These are phyloP conservation scores for Ophiostoma pallidulum DNA, from an alignment of 2,329 filamentous ascomycete species.

Conservation along the genomic window DNA sequence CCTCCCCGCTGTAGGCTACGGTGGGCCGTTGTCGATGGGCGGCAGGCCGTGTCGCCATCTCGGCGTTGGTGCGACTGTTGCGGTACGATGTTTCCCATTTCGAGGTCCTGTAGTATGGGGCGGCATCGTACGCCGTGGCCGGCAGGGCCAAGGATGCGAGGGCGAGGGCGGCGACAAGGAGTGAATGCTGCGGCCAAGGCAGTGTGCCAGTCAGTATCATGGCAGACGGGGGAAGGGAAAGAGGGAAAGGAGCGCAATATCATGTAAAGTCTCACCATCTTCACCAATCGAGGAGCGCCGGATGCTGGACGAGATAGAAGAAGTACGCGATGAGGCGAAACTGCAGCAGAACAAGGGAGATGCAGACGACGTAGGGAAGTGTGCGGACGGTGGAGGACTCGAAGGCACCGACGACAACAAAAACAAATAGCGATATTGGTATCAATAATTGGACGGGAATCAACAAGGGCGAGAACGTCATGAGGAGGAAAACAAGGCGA, in stretches of 20 bases:
- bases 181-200: too few relatives aligned
- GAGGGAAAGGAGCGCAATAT: too few relatives aligned
- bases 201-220: too few relatives aligned
- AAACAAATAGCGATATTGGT: neutral
- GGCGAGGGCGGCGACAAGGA: neutral
- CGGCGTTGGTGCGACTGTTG: too few relatives aligned
- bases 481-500: neutral
- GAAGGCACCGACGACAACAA: neutral
- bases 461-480: constrained; percentile 2
- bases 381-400: constrained; percentile 4
- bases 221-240: too few relatives aligned
- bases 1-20: too few relatives aligned
- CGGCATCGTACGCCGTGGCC: neutral
- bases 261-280: neutral
- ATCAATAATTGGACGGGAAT: constrained; percentile 6
- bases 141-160: neutral
- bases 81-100: too few relatives aligned
- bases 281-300: neutral
- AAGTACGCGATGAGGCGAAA: constrained; percentile 8
- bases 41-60: too few relatives aligned
- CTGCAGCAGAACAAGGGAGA: constrained; percentile 2
- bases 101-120: too few relatives aligned
- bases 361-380: neutral
- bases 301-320: neutral
- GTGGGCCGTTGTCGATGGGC: too few relatives aligned